These are phyloP conservation scores for Diaporthe citriasiana DNA, from an alignment of 2,329 filamentous ascomycete species.

Conservation along the genomic window DNA sequence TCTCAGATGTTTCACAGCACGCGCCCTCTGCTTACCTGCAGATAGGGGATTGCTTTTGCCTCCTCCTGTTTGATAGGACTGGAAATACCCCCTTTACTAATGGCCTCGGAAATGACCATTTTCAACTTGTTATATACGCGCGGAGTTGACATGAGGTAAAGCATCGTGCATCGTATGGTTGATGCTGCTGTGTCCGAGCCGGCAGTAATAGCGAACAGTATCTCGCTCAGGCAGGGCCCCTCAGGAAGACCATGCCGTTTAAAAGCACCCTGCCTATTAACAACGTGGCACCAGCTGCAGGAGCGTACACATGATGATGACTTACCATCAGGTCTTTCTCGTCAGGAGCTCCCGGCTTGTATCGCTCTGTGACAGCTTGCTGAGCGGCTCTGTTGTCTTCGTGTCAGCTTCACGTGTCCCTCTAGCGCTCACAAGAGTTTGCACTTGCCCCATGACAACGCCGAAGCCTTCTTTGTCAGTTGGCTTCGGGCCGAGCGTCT, in stretches of 20 bases:
- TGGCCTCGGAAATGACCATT: conserved; percentile 34
- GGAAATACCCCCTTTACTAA: not conserved
- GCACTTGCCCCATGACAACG: conserved; percentile 45
- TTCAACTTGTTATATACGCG: conserved; percentile 38
- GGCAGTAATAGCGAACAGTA: conserved; percentile 52
- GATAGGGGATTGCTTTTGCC: conserved; percentile 30
- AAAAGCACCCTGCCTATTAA: conserved; percentile 7
- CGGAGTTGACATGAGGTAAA: conserved; percentile 42
- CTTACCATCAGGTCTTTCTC: conserved; percentile 62
- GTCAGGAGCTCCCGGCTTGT: conserved; percentile 55
- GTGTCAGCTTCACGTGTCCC: not conserved
- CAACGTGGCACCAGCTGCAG: not conserved
- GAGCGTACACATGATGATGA: not conserved
- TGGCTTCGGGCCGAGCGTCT: conserved; percentile 51
- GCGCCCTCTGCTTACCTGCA: conserved; percentile 13
- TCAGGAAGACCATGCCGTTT: not conserved
- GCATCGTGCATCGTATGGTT: conserved; percentile 57
- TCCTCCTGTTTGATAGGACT: conserved; percentile 33
- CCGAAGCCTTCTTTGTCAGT: conserved; percentile 49
- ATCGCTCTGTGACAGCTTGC: conserved; percentile 59
- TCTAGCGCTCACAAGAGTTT: not conserved
- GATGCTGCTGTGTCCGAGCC: conserved; percentile 67
- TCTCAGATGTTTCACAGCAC: not conserved
- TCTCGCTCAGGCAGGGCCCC: conserved; percentile 62
- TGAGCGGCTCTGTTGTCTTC: conserved; percentile 51